These are phyloP conservation scores for Herpomyces periplanetae DNA, from an alignment of 2,329 filamentous ascomycete genomes.

Conservation along the genomic window DNA sequence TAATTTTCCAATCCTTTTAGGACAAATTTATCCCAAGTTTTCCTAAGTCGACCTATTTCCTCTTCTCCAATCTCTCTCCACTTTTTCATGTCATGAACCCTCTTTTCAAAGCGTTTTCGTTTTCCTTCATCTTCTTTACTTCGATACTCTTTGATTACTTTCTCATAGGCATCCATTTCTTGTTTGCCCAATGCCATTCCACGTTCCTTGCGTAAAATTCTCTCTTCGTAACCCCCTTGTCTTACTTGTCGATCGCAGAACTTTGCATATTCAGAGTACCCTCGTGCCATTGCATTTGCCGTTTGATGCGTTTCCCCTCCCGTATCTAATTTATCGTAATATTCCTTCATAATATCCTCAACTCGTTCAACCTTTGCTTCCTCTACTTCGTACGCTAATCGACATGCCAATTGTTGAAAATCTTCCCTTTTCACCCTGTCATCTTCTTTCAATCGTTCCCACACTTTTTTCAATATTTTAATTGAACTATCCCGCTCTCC, in stretches of 20 bases:
- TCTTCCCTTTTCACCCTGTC: conserved; percentile 23
- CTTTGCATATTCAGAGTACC: too few relatives aligned
- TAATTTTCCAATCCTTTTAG: conserved; percentile 73
- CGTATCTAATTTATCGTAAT: conserved; percentile 9
- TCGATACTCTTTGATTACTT: too few relatives aligned
- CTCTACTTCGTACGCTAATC: too few relatives aligned
- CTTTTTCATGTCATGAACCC: too few relatives aligned
- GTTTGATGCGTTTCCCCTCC: conserved; percentile 15
- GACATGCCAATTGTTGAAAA: too few relatives aligned
- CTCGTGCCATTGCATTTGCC: conserved; percentile 22
- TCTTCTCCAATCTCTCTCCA: conserved; percentile 71
- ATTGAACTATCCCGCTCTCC: conserved; percentile 67
- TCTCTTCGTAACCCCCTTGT: too few relatives aligned
- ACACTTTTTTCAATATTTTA: conserved; percentile 38
- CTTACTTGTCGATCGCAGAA: too few relatives aligned
- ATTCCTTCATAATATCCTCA: conserved; percentile 15
- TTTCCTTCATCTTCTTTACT: too few relatives aligned
- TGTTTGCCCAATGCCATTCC: too few relatives aligned
- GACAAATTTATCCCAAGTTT: conserved; percentile 44
- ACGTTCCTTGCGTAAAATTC: too few relatives aligned
- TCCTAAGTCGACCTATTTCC: conserved; percentile 38
- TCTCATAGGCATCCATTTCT: too few relatives aligned
- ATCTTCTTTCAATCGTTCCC: conserved; percentile 25
- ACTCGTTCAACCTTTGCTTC: conserved; percentile 38
- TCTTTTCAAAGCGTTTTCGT: too few relatives aligned